These are phyloP conservation scores for Mucor piriformis DNA, from an alignment of 371 early-diverging fungal species.

Conservation along the genomic window DNA sequence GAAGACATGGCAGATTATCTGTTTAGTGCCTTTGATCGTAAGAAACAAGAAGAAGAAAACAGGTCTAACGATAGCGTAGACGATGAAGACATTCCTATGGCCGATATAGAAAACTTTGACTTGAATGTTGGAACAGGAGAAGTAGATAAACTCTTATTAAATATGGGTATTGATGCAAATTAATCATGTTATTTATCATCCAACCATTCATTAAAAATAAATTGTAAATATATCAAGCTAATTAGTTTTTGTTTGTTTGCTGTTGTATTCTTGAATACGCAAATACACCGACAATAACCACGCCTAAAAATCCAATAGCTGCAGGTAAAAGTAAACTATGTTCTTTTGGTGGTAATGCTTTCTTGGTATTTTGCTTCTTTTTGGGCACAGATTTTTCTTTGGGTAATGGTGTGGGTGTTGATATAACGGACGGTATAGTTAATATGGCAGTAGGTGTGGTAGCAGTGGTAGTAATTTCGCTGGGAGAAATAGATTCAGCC, in stretches of 20 bases:
- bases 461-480: neutral
- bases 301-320: slow-evolving; percentile 45
- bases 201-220: neutral
- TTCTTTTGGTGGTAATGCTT: neutral
- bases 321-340: slow-evolving; percentile 48
- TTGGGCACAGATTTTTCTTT: neutral
- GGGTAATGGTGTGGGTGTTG: neutral
- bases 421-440: too few species aligned
- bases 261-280: slow-evolving; percentile 25
- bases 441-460: too few species aligned
- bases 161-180: neutral
- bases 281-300: slow-evolving; percentile 51
- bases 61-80: neutral
- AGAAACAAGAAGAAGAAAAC: neutral
- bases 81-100: neutral
- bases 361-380: too few species aligned
- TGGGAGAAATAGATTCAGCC: neutral
- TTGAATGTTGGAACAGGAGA: neutral
- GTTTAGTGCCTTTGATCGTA: slow-evolving; percentile 5
- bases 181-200: neutral
- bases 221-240: neutral
- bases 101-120: neutral
- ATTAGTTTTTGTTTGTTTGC: neutral
- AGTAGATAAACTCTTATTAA: neutral
- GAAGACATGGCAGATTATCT: slow-evolving; percentile 2